phyloP scores from a whole-genome alignment of 495 filamentous ascomycete genomes.

The Lentithecium fluviatile region DNA sequence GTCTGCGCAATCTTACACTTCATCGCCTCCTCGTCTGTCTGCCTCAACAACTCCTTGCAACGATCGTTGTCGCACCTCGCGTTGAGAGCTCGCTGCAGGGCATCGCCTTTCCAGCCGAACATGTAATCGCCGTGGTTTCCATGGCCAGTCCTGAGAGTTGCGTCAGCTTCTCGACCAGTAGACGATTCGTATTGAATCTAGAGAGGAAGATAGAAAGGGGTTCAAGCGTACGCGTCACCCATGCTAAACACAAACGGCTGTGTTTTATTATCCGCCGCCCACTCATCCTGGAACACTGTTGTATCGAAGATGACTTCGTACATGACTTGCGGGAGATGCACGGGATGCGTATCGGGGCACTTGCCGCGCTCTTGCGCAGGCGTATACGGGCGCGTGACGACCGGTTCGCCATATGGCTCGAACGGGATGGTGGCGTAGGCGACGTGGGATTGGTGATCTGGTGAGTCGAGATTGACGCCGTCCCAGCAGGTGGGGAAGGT shows the following conservation, averaged over 20 bases:
- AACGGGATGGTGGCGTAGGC: conserved; percentile 45
- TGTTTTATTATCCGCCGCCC: conserved; percentile 46
- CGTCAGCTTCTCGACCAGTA: conserved; percentile 23
- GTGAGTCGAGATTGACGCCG: conserved; percentile 53
- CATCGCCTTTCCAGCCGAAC: conserved; percentile 49
- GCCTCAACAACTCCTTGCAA: conserved; percentile 4
- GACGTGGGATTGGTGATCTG: conserved; percentile 52
- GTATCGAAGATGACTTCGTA: conserved; percentile 54
- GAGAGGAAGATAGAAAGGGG: too few species aligned
- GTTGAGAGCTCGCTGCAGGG: conserved; percentile 45
- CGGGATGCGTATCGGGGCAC: conserved; percentile 50
- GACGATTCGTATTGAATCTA: too few species aligned
- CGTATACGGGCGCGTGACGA: conserved; percentile 13
- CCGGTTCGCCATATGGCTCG: conserved; percentile 24
- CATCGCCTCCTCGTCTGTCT: conserved; percentile 6
- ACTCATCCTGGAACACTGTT: conserved; percentile 43
- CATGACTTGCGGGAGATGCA: conserved; percentile 52
- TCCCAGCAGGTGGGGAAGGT: conserved; percentile 57
- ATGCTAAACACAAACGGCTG: conserved; percentile 51
- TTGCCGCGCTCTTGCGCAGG: conserved; percentile 36
- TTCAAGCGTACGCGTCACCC: conserved; percentile 44
- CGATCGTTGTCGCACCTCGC: not conserved
- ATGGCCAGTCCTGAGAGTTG: conserved; percentile 44
- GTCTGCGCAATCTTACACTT: conserved; percentile 10
- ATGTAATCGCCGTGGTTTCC: conserved; percentile 50